These are phyloP conservation scores for Rhodotorula sp. DNA, from an alignment of 1,284 basidiomycete species.

Conservation along the genomic window DNA sequence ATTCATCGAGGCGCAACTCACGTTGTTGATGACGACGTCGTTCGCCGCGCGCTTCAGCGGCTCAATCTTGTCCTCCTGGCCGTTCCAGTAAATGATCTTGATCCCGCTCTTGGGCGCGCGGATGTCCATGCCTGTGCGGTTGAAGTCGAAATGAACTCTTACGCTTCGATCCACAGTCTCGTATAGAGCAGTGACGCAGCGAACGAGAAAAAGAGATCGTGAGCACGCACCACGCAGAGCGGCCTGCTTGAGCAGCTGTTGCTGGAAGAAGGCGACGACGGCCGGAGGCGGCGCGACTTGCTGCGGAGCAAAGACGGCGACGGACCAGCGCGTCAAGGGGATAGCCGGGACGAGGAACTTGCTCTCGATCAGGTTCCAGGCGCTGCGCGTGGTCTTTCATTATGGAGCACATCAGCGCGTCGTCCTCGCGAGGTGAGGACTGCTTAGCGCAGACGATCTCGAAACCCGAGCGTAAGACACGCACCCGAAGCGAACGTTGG, in stretches of 20 bases:
- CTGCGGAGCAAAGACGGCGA: constrained; percentile 47
- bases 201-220: neutral
- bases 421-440: too few relatives aligned
- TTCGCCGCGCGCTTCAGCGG: constrained; percentile 2
- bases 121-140: constrained; percentile 20
- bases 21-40: constrained; percentile 3
- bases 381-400: neutral
- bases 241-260: constrained; percentile 13
- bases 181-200: neutral
- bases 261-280: constrained; percentile 45
- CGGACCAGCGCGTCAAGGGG: constrained; percentile 50
- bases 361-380: constrained; percentile 23
- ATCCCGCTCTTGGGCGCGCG: neutral
- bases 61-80: neutral
- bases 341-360: constrained; percentile 47
- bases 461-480: neutral
- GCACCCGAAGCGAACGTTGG: constrained; percentile 16
- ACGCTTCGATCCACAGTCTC: neutral
- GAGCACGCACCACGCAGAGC: constrained; percentile 8
- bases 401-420: too few relatives aligned
- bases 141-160: too few relatives aligned
- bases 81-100: constrained; percentile 6
- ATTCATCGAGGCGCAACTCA: neutral
- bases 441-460: neutral
- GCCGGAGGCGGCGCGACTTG: constrained; percentile 39